Base-by-base conservation (phyloP, 768 basidiomycete genomes). In the Psilocybe cyanescens region DNA sequence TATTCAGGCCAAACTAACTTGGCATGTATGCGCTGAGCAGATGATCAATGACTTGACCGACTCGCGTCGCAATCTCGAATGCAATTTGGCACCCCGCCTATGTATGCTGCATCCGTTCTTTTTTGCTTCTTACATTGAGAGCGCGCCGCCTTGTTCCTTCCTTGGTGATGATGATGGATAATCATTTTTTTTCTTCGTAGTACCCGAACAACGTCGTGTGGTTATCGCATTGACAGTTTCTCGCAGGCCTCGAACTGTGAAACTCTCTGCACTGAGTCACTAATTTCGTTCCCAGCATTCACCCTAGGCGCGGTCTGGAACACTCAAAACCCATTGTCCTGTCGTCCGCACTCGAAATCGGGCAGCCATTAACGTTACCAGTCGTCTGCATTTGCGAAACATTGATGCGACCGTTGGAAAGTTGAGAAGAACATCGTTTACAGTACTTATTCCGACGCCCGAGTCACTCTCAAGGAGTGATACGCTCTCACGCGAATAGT, bases 31-130 rank as follows among this genome's bases (percentile, higher is more conserved):
- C 11, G 33, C 33, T 39, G 30, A 58, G 28, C 19, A 33, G 35
- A 35, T 50, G 57, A 44, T 44, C 41, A 44, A 7, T 24, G 35
- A 60, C 28, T 53, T 60, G 58, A 59, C 58, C 58, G 50, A 17
- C 37, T 48, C 8, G 5, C 30, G 19, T 50, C 37, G 16, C 30
- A 49, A 24, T 49, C 9, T 6, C 11, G 19, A 19, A 33, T 29
- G 17, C 47, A 24, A 24, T 9, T 24, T 35, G 39, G 39, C 37
- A 44, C 49, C 49, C 49, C 49, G 49, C 49, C 49, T 41, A 41
- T 19, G 47, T 59, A 14, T 59, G 52, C 53, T 44, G 59, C 46
- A 28, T 29, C 53, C 45, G 29, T 45, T 35, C 33, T 35, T 35
- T 35, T 35, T 35, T 35, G 6, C 33, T 35, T 7, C 33, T 7